Evolutionary conservation across 345 rosid species (phyloP), one percentile per base, ranked within the genome.

Genomic region (Syzygium grande): DNA sequence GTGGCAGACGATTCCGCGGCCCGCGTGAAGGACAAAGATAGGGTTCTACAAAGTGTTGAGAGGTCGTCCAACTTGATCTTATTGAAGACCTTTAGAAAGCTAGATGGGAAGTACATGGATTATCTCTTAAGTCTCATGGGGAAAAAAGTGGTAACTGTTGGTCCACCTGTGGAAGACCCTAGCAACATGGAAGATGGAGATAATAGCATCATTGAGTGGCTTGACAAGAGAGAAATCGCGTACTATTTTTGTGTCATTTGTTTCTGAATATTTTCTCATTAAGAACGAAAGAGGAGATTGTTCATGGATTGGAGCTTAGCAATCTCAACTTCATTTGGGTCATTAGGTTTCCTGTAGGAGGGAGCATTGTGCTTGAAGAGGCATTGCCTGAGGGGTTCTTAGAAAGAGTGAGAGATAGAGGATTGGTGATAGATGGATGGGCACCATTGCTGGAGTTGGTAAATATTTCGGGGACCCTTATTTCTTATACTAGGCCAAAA

Each of bases 251-350:
- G 90, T 90, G 53, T 92, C 94, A 2, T 93, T 90, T 41, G 92
- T 92, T 34, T 88, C 86, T 13, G 94, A 92, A 86, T 90, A 84
- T 29, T 92, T 89, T 85, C 88, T 88, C 17, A 84, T 89, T 4
- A 85, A 68, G 80, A 87, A 88, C 11, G 92, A 91, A 49, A 27
- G 90, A 89, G 78, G 94, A 91, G 55, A 86, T 91, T 27, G 95
- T 94, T 13, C 73, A 58, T 30, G 93, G 91, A 19, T 63, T 92
- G 19, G 92, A 88, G 88, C 85, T 84, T 8, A 92, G 90, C 85
- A 25, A 85, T 10, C 88, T 89, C 29, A 85, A 87, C 78, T 93
- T 92, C 89, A 89, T 91, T 9, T 89, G 92, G 95, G 90, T 89
- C 25, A 22, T 91, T 21, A 86, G 91, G 52, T 92, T 91, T 78